Evolutionary conservation across 2,329 filamentous ascomycete genomes (phyloP), one percentile per base, ranked within the genome.

Genomic region (Alternaria arbusti): DNA sequence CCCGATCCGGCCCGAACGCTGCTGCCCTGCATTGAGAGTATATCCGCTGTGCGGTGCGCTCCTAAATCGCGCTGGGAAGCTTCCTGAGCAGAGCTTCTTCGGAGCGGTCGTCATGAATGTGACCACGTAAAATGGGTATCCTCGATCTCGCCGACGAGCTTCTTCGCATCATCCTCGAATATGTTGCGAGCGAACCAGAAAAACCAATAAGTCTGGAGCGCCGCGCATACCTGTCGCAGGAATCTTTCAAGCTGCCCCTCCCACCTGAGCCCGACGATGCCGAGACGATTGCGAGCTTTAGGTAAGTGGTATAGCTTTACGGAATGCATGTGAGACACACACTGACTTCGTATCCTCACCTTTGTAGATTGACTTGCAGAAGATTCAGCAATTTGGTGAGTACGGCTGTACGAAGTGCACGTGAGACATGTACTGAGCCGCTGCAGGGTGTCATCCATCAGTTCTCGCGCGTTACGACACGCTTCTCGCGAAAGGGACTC

Each of bases 151-250:
- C 84, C 64, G 84, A 84, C 69, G 84, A 86, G 72, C 78, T 86
- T 55, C 78, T 86, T 54, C 80, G 81, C 61, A 80, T 82, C 59
- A 84, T 86, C 25, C 79, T 87, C 67, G 84, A 85, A 70, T 79
- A 84, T 67, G 82, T 87, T 67, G 83, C 83, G 58, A 81, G 82
- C n/a, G 83, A 86, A 65, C 81, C 84, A 32, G 83, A 85, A 50
- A 84, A 83, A 70, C 80, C 83, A 28, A 81, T 85, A 59, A 82
- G 80, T 36, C 81, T 85, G 56, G 84, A 85, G 66, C 81, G 83
- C 57, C 80, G 84, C 65, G 82, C 81, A 62, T 86, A 84, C 70
- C 78, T 86, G 30, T 86, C 85, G 23, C 82, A 84, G 61, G 85
- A 86, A 72, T 84, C 82, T 77, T 84, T 86, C 76, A 82, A 81